Evolutionary conservation across 1,284 basidiomycete genomes (phyloP), one percentile per base, ranked within the genome.

Genomic region (Trametes polyzona): DNA sequence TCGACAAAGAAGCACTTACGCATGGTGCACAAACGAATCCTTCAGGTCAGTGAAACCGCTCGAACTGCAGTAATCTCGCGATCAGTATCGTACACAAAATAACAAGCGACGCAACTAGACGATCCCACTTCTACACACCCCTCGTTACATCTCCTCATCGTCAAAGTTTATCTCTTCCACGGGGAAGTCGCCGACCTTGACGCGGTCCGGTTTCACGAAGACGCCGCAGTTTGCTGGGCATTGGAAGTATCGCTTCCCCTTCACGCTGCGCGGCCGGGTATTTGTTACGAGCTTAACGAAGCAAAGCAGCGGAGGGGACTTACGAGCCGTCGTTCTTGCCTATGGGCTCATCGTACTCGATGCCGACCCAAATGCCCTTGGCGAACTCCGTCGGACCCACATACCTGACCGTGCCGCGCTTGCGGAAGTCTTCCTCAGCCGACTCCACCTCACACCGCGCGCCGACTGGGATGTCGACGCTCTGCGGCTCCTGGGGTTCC

Each of bases 311-410:
- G 14, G n/a, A 14, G 1, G 43, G 23, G 24, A 85, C 93, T 77
- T 72, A 96, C 93, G 87, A 87, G 64, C 96, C 96, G 71, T 98
- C 92, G 63, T 96, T 96, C 76, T 96, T 98, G 11, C 96, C 96
- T 11, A 95, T 82, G 1, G 97, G 96, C 69, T 98, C 97, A 70
- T 99, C 97, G 67, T 96, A 93, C 73, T 97, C 93, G 7, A 99
- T 80, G 0, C 96, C 97, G 2, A 98, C 83, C 96, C 96, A 98
- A 0, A 84, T 70, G 0, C 89, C 88, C 58, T 80, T 85, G 30
- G 86, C 86, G 68, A 98, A 97, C 51, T 82, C 78, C 0, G 95
- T 93, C 24, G 76, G 70, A 0, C 97, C 97, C 11, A 96, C 87
- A 67, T 88, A 99, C 9, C 88, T 80, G 21, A 99, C 86, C 0